Percentiles rank a stretch among this genome's conserved stretches.
phyloP scores from a whole-genome alignment of 2,329 filamentous ascomycete genomes.

The Zarea fungicola region DNA sequence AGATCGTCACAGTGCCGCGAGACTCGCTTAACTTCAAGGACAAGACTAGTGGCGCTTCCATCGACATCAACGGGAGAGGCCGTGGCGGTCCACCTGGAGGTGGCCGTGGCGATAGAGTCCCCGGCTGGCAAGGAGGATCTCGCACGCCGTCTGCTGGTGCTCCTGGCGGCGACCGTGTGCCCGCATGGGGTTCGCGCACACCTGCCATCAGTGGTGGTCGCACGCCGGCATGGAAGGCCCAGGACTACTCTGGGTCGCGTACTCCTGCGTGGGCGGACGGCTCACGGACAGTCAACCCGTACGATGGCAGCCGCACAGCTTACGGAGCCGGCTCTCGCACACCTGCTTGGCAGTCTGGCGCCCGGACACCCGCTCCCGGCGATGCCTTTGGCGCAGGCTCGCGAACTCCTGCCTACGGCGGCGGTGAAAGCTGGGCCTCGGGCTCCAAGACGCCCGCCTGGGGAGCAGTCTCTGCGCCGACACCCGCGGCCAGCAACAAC shows the following conservation, averaged over 20 bases:
- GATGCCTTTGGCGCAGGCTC: slow-evolving; percentile 62
- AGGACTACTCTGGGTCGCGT: slow-evolving; percentile 50
- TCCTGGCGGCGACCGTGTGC: slow-evolving; percentile 61
- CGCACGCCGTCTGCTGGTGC: slow-evolving; percentile 63
- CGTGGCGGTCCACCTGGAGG: slow-evolving; percentile 42
- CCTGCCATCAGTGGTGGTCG: slow-evolving; percentile 50
- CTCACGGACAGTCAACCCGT: slow-evolving; percentile 63
- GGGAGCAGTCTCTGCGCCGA: slow-evolving; percentile 53
- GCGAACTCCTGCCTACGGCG: slow-evolving; percentile 61
- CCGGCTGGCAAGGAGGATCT: slow-evolving; percentile 59
- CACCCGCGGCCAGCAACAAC: slow-evolving; percentile 51
- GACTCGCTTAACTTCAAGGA: slow-evolving; percentile 82
- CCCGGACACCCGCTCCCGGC: slow-evolving; percentile 59
- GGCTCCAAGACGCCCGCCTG: slow-evolving; percentile 77
- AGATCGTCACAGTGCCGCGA: slow-evolving; percentile 80
- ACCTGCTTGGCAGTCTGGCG: slow-evolving; percentile 73
- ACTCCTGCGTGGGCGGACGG: slow-evolving; percentile 69
- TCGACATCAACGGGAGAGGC: slow-evolving; percentile 59
- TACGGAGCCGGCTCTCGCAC: slow-evolving; percentile 71
- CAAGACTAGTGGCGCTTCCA: slow-evolving; percentile 69
- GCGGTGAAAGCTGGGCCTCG: slow-evolving; percentile 56
- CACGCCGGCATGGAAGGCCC: slow-evolving; percentile 58
- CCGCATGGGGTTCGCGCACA: slow-evolving; percentile 66
- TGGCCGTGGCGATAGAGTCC: slow-evolving; percentile 41
- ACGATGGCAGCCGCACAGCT: slow-evolving; percentile 68